Conservation (phyloP, 2,329 filamentous ascomycete genomes). For the Magnaporthiopsis rhizophila region DNA sequence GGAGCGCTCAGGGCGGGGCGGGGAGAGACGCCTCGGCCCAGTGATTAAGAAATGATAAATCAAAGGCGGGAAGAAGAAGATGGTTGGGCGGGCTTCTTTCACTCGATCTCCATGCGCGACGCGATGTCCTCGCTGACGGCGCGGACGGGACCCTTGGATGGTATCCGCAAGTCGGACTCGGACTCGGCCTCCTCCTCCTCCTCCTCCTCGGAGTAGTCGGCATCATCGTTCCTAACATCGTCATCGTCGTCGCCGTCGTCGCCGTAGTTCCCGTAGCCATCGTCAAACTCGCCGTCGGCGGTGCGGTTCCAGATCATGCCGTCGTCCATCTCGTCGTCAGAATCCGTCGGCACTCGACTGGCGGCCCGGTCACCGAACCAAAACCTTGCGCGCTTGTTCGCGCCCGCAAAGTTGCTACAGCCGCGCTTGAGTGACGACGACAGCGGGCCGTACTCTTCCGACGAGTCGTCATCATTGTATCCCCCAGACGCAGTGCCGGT, state of each 20-base stretch:
- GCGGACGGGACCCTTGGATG: conserved; percentile 34
- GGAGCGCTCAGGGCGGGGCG: neutral
- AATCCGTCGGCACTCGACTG: conserved; percentile 36
- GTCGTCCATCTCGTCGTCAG: conserved; percentile 40
- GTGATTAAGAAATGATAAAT: neutral
- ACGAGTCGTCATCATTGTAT: conserved; percentile 10
- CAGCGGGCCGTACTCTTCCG: neutral
- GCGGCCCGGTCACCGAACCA: conserved; percentile 70
- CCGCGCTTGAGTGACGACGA: conserved; percentile 17
- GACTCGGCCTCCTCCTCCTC: conserved; percentile 23
- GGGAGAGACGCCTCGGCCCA: too few species aligned
- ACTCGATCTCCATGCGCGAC: conserved; percentile 53
- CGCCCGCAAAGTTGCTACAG: conserved; percentile 33
- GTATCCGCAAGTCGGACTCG: conserved; percentile 12
- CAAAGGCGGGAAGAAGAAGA: neutral
- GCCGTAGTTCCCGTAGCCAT: conserved; percentile 33
- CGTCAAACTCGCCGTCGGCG: conserved; percentile 48
- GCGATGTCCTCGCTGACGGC: conserved; percentile 57
- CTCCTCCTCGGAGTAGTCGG: conserved; percentile 33
- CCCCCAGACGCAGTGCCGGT: conserved; percentile 13
- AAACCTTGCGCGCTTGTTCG: conserved; percentile 75
- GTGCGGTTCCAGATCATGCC: conserved; percentile 50
- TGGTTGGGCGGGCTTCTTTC: neutral
- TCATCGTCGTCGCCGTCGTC: conserved; percentile 37
- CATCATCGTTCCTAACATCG: conserved; percentile 25